Base-by-base conservation (phyloP, 2,329 filamentous ascomycete species). In the Biscogniauxia sp. region DNA sequence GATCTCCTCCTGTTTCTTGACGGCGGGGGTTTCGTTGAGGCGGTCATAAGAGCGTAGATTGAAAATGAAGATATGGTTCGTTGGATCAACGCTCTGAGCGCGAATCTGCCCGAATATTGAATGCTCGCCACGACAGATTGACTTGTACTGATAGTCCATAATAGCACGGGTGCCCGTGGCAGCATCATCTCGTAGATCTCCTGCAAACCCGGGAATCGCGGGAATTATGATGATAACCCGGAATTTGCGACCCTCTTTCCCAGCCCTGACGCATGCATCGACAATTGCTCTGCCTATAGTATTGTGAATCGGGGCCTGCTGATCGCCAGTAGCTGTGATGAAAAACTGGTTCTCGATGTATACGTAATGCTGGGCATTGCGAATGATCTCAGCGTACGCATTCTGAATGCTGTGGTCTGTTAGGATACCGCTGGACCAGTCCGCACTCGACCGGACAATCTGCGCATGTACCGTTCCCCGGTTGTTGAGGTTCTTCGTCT, bases 261-360 rank as follows among this genome's bases (percentile, higher is more conserved):
- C 87, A 5, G 95, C 94, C 37, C 85, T 83, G 2, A 97, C 86
- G 25, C 93, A 89, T 0, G 94, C 93, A 59, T 99, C 93, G 1
- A 97, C 95, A 57, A 99, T 97, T 1, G 95, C 89, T 7, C 83
- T 82, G 13, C 95, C 95, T 57, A 99, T 90, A 19, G 87, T 89
- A 73, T 99, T 99, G 75, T 92, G 88, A 23, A 98, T 86, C 0
- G 94, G 94, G 0, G 82, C 78, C 73, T 97, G 93, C 41, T 97
- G 77, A n/a, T 95, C 88, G 8, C 92, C 92, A 0, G 94, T 98
- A 0, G 95, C 91, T 1, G 93, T 96, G 72, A 96, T 97, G 81
- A 98, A 99, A 79, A 98, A 98, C 71, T 99, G 95, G 70, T 98
- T 98, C 75, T 99, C 95, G 62, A 99, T 97, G 78, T 98, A 99